Evolutionary conservation across 768 basidiomycete genomes (phyloP), one percentile per base, ranked within the genome.

Genomic region (Nidularia pulvinata): DNA sequence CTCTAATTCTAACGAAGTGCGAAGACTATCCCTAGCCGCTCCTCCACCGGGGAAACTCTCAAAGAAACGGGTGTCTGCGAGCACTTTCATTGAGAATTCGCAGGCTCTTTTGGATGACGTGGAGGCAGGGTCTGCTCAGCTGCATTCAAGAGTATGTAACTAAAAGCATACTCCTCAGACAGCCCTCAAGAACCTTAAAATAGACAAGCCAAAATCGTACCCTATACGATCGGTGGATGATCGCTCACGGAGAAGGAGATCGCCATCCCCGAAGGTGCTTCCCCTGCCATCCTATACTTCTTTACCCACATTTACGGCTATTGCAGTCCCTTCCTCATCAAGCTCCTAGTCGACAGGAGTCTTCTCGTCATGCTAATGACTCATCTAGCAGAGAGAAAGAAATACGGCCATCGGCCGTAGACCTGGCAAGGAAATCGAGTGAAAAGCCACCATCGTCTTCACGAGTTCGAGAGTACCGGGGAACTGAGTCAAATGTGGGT

Each of bases 41-140:
- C 51, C 51, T 7, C 7, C 43, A 7, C 44, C 37, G 9, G 51
- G 51, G 44, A 52, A 52, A 33, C 43, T 52, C 10, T 9, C 43
- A 25, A 52, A 52, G 43, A 30, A 39, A 43, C 39, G 44, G 42
- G n/a, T 39, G 9, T 16, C 19, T 13, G 13, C 16, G 37, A 13
- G 46, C 10, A 39, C 2, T n/a, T 52, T 52, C 33, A 1, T 44
- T 9, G 43, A 30, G 13, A n/a, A 46, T 16, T 19, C 9, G 7
- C 16, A 34, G 16, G n/a, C 51, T 6, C 33, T 52, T 9, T 32
- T 43, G 9, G 43, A 30, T 6, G 51, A 52, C 46, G 37, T 52
- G 5, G 13, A 52, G 25, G 51, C 25, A 42, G 7, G 50, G 7
- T 16, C 37, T 39, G 10, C 42, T 35, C 33, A 9, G 7, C 9